These are phyloP conservation scores for Suillus fuscotomentosus DNA, from an alignment of 768 basidiomycete genomes.

Conservation along the genomic window DNA sequence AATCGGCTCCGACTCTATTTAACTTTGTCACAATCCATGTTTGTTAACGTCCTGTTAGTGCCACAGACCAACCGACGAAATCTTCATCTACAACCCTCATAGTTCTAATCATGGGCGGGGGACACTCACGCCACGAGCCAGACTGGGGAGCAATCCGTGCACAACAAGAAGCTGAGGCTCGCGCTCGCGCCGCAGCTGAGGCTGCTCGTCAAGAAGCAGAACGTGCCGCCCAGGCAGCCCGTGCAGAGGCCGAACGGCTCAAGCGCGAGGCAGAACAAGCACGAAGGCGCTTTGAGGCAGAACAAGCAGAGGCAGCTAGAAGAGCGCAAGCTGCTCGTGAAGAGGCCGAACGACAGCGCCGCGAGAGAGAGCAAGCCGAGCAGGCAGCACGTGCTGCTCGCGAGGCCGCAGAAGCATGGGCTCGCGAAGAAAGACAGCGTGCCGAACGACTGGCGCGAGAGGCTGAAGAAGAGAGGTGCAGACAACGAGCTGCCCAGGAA, in stretches of 20 bases:
- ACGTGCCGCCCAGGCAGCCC: conserved; percentile 22
- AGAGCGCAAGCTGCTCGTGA: conserved; percentile 20
- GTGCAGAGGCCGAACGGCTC: conserved; percentile 22
- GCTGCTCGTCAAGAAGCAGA: conserved; percentile 19
- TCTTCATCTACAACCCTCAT: not conserved
- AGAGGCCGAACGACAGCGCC: conserved; percentile 23
- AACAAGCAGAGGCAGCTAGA: conserved; percentile 8
- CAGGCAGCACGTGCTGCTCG: conserved; percentile 22
- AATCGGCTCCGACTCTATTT: no score
- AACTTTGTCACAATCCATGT: not conserved
- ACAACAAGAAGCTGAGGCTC: conserved; percentile 16
- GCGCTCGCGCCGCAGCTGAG: conserved; percentile 5
- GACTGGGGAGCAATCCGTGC: conserved; percentile 21
- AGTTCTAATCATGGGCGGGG: conserved; percentile 22
- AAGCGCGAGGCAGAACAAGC: not conserved
- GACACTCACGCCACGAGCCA: conserved; percentile 24
- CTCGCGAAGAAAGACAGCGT: conserved; percentile 22
- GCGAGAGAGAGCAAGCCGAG: conserved; percentile 19
- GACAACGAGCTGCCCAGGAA: conserved; percentile 19
- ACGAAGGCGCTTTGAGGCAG: not conserved
- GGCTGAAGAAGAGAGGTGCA: conserved; percentile 20
- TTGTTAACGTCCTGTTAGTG: not conserved
- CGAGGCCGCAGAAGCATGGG: conserved; percentile 24
- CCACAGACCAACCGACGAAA: not conserved
- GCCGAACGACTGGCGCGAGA: conserved; percentile 16